Conservation (phyloP, 2,329 filamentous ascomycete genomes). For the Botrytis galanthina region DNA sequence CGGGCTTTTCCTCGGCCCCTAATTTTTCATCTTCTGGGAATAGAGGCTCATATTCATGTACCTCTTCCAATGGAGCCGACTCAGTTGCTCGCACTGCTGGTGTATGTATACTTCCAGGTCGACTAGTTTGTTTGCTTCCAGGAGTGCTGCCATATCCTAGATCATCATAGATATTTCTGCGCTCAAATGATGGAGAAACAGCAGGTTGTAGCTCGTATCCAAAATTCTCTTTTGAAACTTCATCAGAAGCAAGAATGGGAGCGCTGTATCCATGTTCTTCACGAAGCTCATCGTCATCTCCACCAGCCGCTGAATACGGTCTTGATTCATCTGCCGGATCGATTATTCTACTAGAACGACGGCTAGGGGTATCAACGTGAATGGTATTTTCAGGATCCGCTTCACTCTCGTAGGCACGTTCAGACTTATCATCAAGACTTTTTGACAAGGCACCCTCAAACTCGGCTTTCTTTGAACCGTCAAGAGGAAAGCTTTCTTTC, state of each 20-base stretch:
- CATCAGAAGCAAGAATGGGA: constrained; percentile 86
- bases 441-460: constrained; percentile 41
- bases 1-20: constrained; percentile 45
- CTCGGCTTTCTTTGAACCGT: constrained; percentile 29
- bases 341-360: constrained; percentile 46
- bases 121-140: constrained; percentile 55
- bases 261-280: constrained; percentile 63
- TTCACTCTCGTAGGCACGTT: constrained; percentile 45
- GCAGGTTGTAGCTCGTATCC: constrained; percentile 73
- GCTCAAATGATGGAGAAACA: constrained; percentile 69
- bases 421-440: constrained; percentile 38
- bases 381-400: constrained; percentile 61
- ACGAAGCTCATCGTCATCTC: constrained; percentile 48
- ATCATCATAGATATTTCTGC: constrained; percentile 57
- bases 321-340: constrained; percentile 47
- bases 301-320: constrained; percentile 44
- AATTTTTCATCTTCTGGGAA: constrained; percentile 76
- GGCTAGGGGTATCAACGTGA: constrained; percentile 69
- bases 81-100: constrained; percentile 47
- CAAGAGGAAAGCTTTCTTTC: constrained; percentile 47
- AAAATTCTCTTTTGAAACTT: constrained; percentile 71
- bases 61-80: constrained; percentile 75
- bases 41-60: constrained; percentile 91
- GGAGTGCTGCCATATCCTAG: constrained; percentile 48
- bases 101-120: constrained; percentile 60